phyloP scores from a whole-genome alignment of 345 rosid species.

The Hirschfeldia incana region DNA sequence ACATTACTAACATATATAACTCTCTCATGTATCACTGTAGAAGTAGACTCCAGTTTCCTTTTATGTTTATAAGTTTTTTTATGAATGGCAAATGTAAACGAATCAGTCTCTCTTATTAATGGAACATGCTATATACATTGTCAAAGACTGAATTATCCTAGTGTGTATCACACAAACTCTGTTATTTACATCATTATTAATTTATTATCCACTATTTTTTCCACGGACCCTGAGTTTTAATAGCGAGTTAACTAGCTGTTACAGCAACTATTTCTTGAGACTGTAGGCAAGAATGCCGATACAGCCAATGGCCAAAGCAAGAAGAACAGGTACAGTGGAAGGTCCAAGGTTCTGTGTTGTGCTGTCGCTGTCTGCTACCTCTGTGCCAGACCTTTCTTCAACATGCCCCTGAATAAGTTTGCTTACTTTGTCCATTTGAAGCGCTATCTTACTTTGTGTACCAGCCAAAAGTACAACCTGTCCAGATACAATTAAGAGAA shows the following conservation, averaged over 20 bases:
- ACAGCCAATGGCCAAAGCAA: constrained; percentile 67
- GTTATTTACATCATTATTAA: constrained; percentile 26
- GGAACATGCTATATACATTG: neutral
- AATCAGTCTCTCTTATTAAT: no score
- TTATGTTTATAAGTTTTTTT: no score
- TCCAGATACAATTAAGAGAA: neutral
- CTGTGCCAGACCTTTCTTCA: constrained; percentile 67
- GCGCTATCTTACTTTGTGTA: constrained; percentile 63
- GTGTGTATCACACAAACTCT: constrained; percentile 12
- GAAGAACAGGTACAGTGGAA: constrained; percentile 50
- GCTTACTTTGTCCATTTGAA: constrained; percentile 74
- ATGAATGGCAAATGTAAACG: no score
- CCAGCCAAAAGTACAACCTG: constrained; percentile 68
- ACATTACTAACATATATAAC: no score
- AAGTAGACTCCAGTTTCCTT: no score
- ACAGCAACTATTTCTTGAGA: neutral
- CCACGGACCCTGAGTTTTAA: neutral
- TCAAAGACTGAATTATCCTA: constrained; percentile 20
- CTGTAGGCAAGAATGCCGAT: constrained; percentile 46
- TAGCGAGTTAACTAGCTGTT: neutral
- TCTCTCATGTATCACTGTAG: no score
- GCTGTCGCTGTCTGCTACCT: constrained; percentile 39
- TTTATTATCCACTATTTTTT: neutral
- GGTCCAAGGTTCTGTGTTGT: constrained; percentile 40
- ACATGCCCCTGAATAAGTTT: constrained; percentile 63